A percentile compares a stretch with the other conserved stretches of the same genome.
Evolutionary conservation across 768 basidiomycete genomes (phyloP).

Genomic region (Naematelia encephala): DNA sequence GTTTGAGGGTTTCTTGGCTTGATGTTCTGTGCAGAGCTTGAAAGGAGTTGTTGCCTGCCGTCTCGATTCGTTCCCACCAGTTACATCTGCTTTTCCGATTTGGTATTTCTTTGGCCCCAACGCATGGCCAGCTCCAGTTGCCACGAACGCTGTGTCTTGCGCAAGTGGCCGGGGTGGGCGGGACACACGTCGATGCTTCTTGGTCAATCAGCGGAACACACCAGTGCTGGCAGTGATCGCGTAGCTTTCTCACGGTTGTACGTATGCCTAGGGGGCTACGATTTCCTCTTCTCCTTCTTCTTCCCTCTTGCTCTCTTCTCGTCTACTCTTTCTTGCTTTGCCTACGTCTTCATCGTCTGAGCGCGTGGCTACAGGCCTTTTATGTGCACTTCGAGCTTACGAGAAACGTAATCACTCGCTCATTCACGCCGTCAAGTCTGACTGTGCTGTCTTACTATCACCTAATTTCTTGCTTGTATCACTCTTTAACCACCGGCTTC

Average conservation of each 20-base stretch:
- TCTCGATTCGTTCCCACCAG: too few species aligned
- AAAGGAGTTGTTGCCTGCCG: too few species aligned
- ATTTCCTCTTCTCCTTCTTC: conserved; percentile 3
- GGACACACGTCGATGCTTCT: too few species aligned
- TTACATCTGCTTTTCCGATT: too few species aligned
- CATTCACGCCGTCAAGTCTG: conserved; percentile 18
- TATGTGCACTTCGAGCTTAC: neutral
- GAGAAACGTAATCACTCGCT: conserved; percentile 29
- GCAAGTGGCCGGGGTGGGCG: too few species aligned
- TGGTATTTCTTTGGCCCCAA: too few species aligned
- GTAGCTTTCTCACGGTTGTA: neutral
- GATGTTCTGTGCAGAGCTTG: too few species aligned
- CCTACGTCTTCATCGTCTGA: neutral
- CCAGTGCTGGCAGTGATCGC: too few species aligned
- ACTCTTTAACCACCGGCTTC: neutral
- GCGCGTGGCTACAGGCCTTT: neutral
- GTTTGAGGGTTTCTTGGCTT: too few species aligned
- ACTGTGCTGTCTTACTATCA: neutral
- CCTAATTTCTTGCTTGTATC: conserved; percentile 16
- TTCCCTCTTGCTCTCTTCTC: conserved; percentile 12
- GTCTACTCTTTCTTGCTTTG: conserved; percentile 14
- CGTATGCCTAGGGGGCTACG: neutral
- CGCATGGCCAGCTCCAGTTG: too few species aligned
- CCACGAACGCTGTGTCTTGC: too few species aligned
- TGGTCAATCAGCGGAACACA: too few species aligned